phyloP scores from a whole-genome alignment of 768 basidiomycete species.

The Dioszegia hungarica region DNA sequence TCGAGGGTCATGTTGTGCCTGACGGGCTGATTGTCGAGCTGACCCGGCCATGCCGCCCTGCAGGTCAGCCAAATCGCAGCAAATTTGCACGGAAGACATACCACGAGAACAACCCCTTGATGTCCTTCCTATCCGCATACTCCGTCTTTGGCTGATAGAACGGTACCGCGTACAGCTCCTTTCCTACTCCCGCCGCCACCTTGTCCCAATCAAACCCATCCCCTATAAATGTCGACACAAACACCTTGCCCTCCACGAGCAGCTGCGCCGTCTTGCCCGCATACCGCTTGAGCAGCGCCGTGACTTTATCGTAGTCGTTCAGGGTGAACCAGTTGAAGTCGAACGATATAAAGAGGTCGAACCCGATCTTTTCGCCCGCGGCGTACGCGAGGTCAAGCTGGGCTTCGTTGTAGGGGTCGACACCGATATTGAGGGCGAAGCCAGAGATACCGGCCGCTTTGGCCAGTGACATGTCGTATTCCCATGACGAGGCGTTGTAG shows the following conservation, averaged over 20 bases:
- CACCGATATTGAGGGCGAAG: conserved; percentile 47
- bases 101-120: conserved; percentile 46
- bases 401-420: conserved; percentile 38
- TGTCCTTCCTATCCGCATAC: conserved; percentile 22
- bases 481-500: conserved; percentile 32
- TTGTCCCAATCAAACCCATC: conserved; percentile 45
- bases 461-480: conserved; percentile 37
- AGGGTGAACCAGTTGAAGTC: conserved; percentile 49
- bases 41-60: conserved; percentile 46
- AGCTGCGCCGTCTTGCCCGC: conserved; percentile 30
- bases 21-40: conserved; percentile 37
- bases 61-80: neutral
- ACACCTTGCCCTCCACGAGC: conserved; percentile 39
- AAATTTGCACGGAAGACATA: conserved; percentile 11
- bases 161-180: conserved; percentile 41
- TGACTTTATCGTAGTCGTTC: conserved; percentile 15
- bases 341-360: conserved; percentile 48
- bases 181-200: conserved; percentile 19
- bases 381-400: conserved; percentile 44
- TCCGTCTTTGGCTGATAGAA: conserved; percentile 37
- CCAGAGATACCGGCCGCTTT: conserved; percentile 42
- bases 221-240: conserved; percentile 47
- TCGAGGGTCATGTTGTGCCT: conserved; percentile 25
- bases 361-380: conserved; percentile 30
- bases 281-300: conserved; percentile 30